phyloP scores from a whole-genome alignment of 768 basidiomycete genomes.

The Naganishia vaughanmartiniae region DNA sequence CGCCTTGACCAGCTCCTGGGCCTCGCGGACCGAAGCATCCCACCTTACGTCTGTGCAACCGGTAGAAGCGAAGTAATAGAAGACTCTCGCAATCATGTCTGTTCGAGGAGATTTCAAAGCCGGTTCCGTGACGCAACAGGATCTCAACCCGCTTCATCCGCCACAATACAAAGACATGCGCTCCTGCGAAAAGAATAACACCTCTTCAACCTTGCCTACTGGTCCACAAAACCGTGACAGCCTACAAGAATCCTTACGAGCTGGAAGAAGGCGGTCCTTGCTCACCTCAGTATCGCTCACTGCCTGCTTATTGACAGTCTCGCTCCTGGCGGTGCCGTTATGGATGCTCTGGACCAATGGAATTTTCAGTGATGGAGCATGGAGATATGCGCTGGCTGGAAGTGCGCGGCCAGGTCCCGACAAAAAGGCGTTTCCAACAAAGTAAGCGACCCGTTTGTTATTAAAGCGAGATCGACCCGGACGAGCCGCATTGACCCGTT shows the following conservation, averaged over 20 bases:
- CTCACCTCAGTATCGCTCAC: neutral
- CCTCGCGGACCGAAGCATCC: too few species aligned
- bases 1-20: too few species aligned
- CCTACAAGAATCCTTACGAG: neutral
- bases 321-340: conserved; percentile 25
- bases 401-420: conserved; percentile 11
- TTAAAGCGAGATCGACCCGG: neutral
- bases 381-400: conserved; percentile 15
- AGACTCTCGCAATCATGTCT: too few species aligned
- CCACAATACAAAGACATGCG: neutral
- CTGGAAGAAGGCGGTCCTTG: neutral
- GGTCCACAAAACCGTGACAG: neutral
- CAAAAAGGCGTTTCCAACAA: conserved; percentile 43
- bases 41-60: too few species aligned
- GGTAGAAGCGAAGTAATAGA: too few species aligned
- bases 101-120: too few species aligned
- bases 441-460: conserved; percentile 41
- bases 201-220: neutral
- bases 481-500: neutral
- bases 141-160: neutral
- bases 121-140: neutral
- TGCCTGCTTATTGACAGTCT: neutral
- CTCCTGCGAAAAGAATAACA: neutral
- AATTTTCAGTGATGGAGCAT: conserved; percentile 8
- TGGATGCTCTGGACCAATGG: conserved; percentile 16